Base-by-base conservation (phyloP, 495 filamentous ascomycete species). In the Penicillium lividum region DNA sequence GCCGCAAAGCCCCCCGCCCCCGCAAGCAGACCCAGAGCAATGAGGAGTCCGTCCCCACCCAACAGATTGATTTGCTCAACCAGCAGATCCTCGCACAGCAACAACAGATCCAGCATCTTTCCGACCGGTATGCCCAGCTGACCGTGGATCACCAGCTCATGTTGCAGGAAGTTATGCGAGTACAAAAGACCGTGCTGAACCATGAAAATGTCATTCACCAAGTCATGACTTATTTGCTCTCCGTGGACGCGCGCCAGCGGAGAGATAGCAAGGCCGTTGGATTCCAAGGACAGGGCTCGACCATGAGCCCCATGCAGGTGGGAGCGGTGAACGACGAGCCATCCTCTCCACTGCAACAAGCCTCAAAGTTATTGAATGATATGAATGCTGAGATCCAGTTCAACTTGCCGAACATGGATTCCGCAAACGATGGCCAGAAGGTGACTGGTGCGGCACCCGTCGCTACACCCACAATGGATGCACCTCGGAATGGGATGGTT, bases 1-100 rank as follows among this genome's bases (percentile, higher is more conserved):
- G 92, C 68, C 84, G 94, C 55, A 98, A 98, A 74, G 95, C 95
- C 5, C 94, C 94, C 3, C 92, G 93, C 2, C 90, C 93, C 13
- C 83, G 94, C 59, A 98, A 97, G 68, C 74, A 87, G 40, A 76
- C 84, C 53, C 77, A 81, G 62, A 60, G 62, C 25, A 71, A 56
- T 46, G 91, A 94, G 6, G 94, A 97, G 38, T 79, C 88, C 3
- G 87, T 87, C 36, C 89, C 91, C 0, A 84, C 87, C 5, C 91
- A 94, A 70, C 94, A 98, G 71, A 91, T 98, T 62, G 89, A 96
- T 54, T 79, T 94, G 29, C 80, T 98, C 52, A 92, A 92, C 78
- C 87, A 86, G 62, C 91, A 96, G 61, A 81, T 97, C 56, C 80
- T 90, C 48, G 93, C 93, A 18, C 94, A 95, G 16, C 91, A 95